Percentiles rank a stretch among this genome's conserved stretches.
These are phyloP conservation scores for Digitaria exilis DNA, from an alignment of 202 grass and related monocot species.

Conservation along the genomic window DNA sequence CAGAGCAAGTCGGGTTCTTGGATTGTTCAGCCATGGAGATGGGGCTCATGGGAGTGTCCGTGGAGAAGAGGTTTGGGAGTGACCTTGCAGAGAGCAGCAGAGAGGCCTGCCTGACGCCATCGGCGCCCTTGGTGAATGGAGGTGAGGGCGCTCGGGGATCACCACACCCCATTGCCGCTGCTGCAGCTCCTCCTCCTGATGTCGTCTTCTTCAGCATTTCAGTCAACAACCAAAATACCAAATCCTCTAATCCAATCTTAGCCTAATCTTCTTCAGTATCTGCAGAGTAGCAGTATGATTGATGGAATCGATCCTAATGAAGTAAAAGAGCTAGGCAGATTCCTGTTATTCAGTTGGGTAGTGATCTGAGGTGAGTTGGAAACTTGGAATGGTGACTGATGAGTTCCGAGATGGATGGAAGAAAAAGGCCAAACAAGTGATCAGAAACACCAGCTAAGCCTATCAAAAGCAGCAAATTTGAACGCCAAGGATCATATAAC, in stretches of 20 bases:
- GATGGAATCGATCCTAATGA: neutral
- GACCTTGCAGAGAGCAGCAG: conserved; percentile 51
- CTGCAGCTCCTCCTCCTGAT: conserved; percentile 12
- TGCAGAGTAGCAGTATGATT: neutral
- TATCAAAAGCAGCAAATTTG: neutral
- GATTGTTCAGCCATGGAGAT: conserved; percentile 40
- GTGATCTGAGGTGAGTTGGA: neutral
- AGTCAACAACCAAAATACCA: neutral
- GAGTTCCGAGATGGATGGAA: neutral
- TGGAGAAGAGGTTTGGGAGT: conserved; percentile 47
- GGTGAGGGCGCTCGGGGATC: neutral
- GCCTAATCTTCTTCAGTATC: neutral
- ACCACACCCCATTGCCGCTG: neutral
- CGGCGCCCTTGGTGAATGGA: neutral
- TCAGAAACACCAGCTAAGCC: neutral
- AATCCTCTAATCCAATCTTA: neutral
- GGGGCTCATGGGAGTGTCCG: conserved; percentile 40
- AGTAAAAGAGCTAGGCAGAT: neutral
- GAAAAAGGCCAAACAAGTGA: neutral
- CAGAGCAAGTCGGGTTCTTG: conserved; percentile 21
- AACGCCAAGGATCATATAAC: neutral
- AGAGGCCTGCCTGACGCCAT: conserved; percentile 5
- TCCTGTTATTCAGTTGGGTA: neutral
- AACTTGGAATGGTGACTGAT: neutral
- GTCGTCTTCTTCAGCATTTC: conserved; percentile 44